A percentile compares a stretch with the other conserved stretches of the same genome.
These are phyloP conservation scores for Panicum hallii DNA, from an alignment of 202 grass and related monocot species.

Conservation along the genomic window DNA sequence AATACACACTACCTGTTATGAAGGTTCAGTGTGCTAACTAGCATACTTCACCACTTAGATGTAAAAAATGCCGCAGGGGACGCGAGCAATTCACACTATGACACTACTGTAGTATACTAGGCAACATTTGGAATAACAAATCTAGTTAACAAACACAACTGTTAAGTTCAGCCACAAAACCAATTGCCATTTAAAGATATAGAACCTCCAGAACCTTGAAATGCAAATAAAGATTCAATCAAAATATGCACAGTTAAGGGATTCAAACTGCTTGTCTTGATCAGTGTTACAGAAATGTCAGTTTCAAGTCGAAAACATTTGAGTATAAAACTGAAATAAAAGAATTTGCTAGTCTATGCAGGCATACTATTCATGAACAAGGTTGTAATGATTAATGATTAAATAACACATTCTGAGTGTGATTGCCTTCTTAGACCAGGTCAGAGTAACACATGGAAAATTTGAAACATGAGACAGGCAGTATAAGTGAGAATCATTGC, in stretches of 20 bases:
- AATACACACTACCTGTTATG: neutral
- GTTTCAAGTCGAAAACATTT: neutral
- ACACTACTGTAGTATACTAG: neutral
- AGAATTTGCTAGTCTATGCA: neutral
- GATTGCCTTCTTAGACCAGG: constrained; percentile 1
- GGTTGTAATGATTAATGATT: neutral
- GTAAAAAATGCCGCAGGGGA: neutral
- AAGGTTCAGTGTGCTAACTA: neutral
- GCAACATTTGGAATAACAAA: neutral
- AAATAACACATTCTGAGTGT: neutral
- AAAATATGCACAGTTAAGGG: neutral
- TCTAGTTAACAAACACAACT: neutral
- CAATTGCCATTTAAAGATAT: neutral
- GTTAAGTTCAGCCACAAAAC: constrained; percentile 6
- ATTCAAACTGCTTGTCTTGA: neutral
- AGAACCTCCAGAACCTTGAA: neutral
- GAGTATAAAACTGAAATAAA: neutral
- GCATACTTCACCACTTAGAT: neutral
- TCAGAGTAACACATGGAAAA: constrained; percentile 2
- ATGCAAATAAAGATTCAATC: neutral
- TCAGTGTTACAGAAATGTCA: neutral
- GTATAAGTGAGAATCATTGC: neutral
- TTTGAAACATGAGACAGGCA: neutral
- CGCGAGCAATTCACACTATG: neutral
- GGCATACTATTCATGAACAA: neutral